phyloP scores from a whole-genome alignment of 2,329 filamentous ascomycete species.

The Rachicladosporium sp. region DNA sequence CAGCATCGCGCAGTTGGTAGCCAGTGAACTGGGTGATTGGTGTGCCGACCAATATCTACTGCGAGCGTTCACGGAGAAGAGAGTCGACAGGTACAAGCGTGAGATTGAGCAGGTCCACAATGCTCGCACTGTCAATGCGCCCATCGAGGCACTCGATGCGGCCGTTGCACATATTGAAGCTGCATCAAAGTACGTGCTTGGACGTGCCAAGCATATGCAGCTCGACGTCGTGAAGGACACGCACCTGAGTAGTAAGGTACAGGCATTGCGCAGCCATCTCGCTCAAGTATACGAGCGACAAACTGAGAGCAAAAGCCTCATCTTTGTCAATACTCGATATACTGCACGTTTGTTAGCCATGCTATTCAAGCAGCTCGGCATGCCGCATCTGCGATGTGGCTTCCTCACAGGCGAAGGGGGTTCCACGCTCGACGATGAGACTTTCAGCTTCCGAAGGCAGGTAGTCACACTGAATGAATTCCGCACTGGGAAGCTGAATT shows the following conservation, averaged over 20 bases:
- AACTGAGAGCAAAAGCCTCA: conserved; percentile 58
- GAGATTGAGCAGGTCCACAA: conserved; percentile 21
- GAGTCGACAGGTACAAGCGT: conserved; percentile 13
- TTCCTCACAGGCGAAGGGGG: conserved; percentile 51
- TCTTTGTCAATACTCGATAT: conserved; percentile 71
- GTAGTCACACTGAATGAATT: conserved; percentile 58
- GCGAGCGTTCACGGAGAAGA: conserved; percentile 1
- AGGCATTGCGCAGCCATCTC: conserved; percentile 49
- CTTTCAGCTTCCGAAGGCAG: conserved; percentile 61
- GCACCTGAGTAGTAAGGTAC: conserved; percentile 61
- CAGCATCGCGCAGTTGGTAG: conserved; percentile 45
- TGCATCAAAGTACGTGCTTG: conserved; percentile 33
- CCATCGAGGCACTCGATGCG: conserved; percentile 34
- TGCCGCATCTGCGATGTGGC: conserved; percentile 47
- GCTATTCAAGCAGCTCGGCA: conserved; percentile 48
- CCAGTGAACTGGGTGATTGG: conserved; percentile 65
- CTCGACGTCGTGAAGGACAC: conserved; percentile 4
- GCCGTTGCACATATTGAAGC: conserved; percentile 46
- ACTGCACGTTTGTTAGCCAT: conserved; percentile 63
- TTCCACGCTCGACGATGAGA: conserved; percentile 34
- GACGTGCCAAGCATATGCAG: conserved; percentile 6
- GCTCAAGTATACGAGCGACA: conserved; percentile 47
- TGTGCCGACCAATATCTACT: conserved; percentile 57
- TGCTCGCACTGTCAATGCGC: conserved; percentile 15
- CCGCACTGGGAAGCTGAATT: conserved; percentile 46